Percentiles rank a stretch among this genome's conserved stretches.
phyloP scores from a whole-genome alignment of 2,329 filamentous ascomycete genomes.

The Claviceps lovelessii region DNA sequence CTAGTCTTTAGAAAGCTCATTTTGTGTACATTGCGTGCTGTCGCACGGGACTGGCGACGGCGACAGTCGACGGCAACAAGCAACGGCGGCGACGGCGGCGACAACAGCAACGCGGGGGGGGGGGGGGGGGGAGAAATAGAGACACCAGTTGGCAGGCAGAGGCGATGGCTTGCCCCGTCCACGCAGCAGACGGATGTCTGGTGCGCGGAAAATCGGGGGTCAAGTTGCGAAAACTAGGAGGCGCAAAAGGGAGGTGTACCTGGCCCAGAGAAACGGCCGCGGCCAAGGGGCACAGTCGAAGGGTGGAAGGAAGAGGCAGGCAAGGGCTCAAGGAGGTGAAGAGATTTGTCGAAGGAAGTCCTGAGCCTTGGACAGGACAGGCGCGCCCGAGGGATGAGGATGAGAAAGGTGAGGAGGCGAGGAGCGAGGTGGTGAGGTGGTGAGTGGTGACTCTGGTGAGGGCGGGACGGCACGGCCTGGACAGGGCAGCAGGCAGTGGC shows the following conservation, averaged over 20 bases:
- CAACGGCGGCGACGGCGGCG: no score
- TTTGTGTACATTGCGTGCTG: conserved; percentile 23
- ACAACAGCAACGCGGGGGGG: neutral
- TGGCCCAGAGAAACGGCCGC: neutral
- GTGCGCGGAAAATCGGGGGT: neutral
- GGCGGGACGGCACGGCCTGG: conserved; percentile 1
- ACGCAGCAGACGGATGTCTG: neutral
- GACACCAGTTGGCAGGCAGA: neutral
- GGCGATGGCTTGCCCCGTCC: neutral
- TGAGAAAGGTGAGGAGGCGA: neutral
- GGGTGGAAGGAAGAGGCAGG: neutral
- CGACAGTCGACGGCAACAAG: neutral
- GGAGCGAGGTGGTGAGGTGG: neutral
- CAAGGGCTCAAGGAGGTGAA: neutral
- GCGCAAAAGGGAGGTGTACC: neutral
- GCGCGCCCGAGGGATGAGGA: neutral
- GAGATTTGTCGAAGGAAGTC: neutral
- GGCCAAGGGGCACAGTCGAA: neutral
- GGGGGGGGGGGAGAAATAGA: neutral
- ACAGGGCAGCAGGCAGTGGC: neutral
- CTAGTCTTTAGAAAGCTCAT: conserved; percentile 33
- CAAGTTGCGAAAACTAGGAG: neutral
- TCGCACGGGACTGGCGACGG: conserved; percentile 12
- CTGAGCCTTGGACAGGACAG: neutral
- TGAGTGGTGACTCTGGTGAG: neutral